A percentile compares a stretch with the other conserved stretches of the same genome.
Conservation (phyloP, 306 rosid species). For the Vicia sativa region DNA sequence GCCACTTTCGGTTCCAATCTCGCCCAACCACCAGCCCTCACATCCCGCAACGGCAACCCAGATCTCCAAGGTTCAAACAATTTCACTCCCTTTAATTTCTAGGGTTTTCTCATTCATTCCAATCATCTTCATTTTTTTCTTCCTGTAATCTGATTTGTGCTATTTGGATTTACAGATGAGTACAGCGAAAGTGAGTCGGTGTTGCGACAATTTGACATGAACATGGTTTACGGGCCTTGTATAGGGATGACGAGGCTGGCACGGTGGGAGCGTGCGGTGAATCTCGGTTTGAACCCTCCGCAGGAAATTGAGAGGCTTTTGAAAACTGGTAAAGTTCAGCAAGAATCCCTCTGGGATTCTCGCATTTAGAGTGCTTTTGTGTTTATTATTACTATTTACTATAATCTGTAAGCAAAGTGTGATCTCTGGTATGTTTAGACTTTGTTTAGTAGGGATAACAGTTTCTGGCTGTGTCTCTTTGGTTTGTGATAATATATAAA, state of each 20-base stretch:
- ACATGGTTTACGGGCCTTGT: slow-evolving; percentile 88
- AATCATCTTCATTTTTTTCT: neutral
- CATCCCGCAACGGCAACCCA: slow-evolving; percentile 41
- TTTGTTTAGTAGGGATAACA: slow-evolving; percentile 18
- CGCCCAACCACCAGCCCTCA: slow-evolving; percentile 47
- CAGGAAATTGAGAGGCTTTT: slow-evolving; percentile 51
- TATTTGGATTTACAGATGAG: slow-evolving; percentile 52
- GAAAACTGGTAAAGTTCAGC: slow-evolving; percentile 45
- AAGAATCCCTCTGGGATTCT: slow-evolving; percentile 59
- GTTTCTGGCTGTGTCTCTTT: slow-evolving; percentile 40
- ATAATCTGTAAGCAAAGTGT: too few relatives aligned
- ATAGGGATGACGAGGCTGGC: slow-evolving; percentile 66
- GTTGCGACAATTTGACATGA: slow-evolving; percentile 78
- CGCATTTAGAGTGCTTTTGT: slow-evolving; percentile 43
- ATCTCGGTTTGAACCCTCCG: slow-evolving; percentile 78
- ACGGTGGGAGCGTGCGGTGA: slow-evolving; percentile 82
- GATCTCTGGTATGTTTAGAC: too few relatives aligned
- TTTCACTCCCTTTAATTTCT: neutral
- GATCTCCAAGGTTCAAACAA: slow-evolving; percentile 42
- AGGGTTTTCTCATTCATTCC: slow-evolving; percentile 7
- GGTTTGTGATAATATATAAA: too few relatives aligned
- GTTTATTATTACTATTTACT: too few relatives aligned
- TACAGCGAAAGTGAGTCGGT: slow-evolving; percentile 48
- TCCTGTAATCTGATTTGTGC: neutral
- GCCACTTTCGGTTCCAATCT: slow-evolving; percentile 38